A percentile compares a stretch with the other conserved stretches of the same genome.
Evolutionary conservation across 2,329 filamentous ascomycete genomes (phyloP).

Genomic region (Ophiocordyceps camponoti-leonardi): DNA sequence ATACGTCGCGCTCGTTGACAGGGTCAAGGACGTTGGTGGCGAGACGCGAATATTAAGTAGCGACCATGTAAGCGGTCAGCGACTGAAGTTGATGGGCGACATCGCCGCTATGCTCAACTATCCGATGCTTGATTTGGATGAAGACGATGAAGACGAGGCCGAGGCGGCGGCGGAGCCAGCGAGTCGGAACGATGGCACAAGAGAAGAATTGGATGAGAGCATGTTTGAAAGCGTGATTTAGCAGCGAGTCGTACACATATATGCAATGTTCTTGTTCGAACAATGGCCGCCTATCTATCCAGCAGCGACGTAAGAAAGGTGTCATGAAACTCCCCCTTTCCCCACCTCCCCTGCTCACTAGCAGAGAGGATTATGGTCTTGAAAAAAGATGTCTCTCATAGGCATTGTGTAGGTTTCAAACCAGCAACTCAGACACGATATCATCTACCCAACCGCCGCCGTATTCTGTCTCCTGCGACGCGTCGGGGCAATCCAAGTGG

Average conservation of each 20-base stretch:
- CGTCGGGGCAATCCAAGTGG: constrained; percentile 1
- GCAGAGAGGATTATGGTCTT: background rate
- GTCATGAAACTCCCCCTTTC: no score
- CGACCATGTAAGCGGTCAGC: constrained; percentile 82
- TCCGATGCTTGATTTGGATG: constrained; percentile 62
- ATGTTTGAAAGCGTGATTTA: constrained; percentile 18
- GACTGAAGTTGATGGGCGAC: constrained; percentile 67
- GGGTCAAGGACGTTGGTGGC: constrained; percentile 71
- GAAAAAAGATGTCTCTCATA: no score
- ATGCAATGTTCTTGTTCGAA: no score
- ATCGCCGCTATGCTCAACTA: constrained; percentile 86
- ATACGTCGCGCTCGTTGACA: constrained; percentile 76
- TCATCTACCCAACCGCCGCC: constrained; percentile 22
- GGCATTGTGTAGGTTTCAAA: constrained; percentile 2
- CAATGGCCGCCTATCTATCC: no score
- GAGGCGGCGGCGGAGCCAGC: constrained; percentile 2
- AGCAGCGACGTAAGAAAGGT: no score
- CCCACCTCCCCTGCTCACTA: background rate
- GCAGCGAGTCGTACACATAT: background rate
- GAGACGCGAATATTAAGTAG: constrained; percentile 82
- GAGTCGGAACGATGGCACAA: constrained; percentile 2
- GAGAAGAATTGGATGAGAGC: constrained; percentile 12
- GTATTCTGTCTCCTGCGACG: constrained; percentile 21
- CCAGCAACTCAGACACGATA: constrained; percentile 12
- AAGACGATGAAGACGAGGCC: constrained; percentile 20